phyloP scores from a whole-genome alignment of 257 asterid species.

The Solanum clarkiae region DNA sequence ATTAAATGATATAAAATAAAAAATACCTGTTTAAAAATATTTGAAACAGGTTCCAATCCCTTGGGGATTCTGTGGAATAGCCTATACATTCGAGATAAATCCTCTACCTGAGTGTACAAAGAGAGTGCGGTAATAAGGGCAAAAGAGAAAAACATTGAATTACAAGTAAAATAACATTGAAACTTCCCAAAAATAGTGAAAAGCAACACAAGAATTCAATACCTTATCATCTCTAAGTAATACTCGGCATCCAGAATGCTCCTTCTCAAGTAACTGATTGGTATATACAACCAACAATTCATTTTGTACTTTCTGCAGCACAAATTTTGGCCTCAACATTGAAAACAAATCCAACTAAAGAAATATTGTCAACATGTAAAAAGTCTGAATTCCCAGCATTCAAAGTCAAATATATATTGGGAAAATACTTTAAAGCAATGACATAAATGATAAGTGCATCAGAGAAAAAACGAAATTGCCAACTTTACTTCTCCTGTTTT shows the following conservation, averaged over 20 bases:
- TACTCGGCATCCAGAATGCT: conserved; percentile 44
- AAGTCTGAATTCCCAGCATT: neutral
- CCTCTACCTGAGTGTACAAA: conserved; percentile 26
- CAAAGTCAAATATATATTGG: neutral
- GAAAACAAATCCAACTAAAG: neutral
- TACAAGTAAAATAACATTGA: neutral
- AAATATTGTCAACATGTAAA: neutral
- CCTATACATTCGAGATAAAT: conserved; percentile 51
- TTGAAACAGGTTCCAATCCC: conserved; percentile 30
- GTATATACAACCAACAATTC: conserved; percentile 28
- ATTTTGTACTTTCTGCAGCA: conserved; percentile 23
- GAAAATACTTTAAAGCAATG: neutral
- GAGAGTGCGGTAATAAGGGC: neutral
- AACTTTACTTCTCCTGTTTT: conserved; percentile 7
- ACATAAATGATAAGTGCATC: neutral
- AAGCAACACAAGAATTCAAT: neutral
- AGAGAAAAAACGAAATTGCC: neutral
- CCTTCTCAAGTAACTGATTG: conserved; percentile 41
- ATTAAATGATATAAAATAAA: neutral
- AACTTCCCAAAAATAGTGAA: neutral
- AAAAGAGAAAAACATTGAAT: neutral
- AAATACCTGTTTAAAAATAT: conserved; percentile 34
- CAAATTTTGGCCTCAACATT: neutral
- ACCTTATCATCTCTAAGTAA: conserved; percentile 52
- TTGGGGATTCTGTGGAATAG: conserved; percentile 24